A percentile compares a stretch with the other conserved stretches of the same genome.
Conservation (phyloP, 106 monocot genomes). For the Chionographis japonica region DNA sequence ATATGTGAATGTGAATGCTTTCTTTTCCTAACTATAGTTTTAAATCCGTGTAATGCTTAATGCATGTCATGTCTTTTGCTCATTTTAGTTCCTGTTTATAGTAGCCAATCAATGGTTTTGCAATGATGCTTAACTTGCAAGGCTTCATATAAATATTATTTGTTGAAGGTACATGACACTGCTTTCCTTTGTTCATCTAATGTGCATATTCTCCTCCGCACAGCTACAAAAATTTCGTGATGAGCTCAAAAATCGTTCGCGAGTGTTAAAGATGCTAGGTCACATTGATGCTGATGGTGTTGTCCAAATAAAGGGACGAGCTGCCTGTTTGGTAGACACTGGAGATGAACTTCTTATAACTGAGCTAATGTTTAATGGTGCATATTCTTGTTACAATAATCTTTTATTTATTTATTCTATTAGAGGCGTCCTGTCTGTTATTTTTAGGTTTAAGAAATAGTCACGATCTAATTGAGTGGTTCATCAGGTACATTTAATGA, state of each 20-base stretch:
- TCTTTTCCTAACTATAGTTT: too few species aligned
- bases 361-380: constrained; percentile 98
- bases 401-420: not conserved
- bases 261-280: constrained; percentile 94
- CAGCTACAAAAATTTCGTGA: constrained; percentile 99
- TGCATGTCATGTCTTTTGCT: too few species aligned
- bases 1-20: too few species aligned
- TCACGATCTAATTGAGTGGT: not conserved
- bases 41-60: too few species aligned
- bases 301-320: constrained; percentile 88
- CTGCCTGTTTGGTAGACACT: constrained; percentile 97
- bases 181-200: too few species aligned
- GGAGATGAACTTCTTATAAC: constrained; percentile 98
- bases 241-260: constrained; percentile 89
- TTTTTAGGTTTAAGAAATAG: not conserved
- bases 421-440: not conserved
- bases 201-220: not conserved
- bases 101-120: too few species aligned
- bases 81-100: too few species aligned
- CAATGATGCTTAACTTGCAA: too few species aligned
- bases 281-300: constrained; percentile 98
- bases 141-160: too few species aligned
- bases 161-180: too few species aligned
- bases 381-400: not conserved
- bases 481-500: constrained; percentile 91